phyloP scores from a whole-genome alignment of 305 asterid genomes.

The Lippia alba region DNA sequence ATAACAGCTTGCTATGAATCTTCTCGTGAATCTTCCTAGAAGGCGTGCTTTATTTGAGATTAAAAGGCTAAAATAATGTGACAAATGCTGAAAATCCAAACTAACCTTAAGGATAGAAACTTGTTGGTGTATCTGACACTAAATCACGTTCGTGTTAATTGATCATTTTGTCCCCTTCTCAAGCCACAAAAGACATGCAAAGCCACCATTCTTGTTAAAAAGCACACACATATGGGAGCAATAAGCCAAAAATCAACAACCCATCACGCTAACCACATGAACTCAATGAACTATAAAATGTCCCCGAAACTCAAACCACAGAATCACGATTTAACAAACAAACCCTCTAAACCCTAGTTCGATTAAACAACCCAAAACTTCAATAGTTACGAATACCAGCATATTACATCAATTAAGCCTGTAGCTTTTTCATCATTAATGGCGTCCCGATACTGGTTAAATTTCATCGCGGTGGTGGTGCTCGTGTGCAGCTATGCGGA shows the following conservation, averaged over 20 bases:
- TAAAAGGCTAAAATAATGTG: no score
- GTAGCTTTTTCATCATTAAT: no score
- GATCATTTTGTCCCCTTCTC: background rate
- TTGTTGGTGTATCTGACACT: background rate
- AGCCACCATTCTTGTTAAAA: background rate
- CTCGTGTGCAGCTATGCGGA: background rate
- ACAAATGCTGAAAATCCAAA: no score
- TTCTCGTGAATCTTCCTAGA: no score
- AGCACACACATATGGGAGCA: background rate
- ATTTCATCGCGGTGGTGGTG: background rate
- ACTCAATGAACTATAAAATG: background rate
- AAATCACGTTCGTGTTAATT: background rate
- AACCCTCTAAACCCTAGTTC: no score
- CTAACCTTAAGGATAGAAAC: no score
- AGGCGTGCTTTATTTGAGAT: no score
- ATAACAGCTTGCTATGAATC: no score
- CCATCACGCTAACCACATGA: background rate
- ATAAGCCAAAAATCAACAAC: background rate
- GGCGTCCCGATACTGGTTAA: background rate
- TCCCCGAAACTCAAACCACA: no score
- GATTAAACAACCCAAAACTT: background rate
- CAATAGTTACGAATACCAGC: background rate
- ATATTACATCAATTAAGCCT: no score
- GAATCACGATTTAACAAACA: no score
- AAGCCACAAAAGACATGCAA: background rate